phyloP scores from a whole-genome alignment of 192 early-diverging fungal genomes.

The Funneliformis mosseae region DNA sequence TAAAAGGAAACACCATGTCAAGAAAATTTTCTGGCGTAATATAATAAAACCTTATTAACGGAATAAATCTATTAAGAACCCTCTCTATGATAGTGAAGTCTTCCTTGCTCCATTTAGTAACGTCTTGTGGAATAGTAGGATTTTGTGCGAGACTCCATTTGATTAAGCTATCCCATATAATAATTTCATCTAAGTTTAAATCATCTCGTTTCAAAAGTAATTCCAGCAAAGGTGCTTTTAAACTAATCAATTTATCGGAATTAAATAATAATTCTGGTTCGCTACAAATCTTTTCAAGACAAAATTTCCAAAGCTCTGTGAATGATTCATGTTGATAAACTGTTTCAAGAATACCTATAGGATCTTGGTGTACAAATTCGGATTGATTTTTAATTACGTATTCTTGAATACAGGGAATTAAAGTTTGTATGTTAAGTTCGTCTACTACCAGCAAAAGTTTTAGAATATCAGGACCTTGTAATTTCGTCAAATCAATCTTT shows the following conservation, averaged over 20 bases:
- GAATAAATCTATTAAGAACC: too few relatives aligned
- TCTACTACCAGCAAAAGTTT: too few relatives aligned
- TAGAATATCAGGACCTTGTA: too few relatives aligned
- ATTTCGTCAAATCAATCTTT: too few relatives aligned
- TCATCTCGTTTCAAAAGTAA: neutral
- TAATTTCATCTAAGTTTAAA: neutral
- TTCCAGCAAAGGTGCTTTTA: neutral
- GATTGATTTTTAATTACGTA: too few relatives aligned
- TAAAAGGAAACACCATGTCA: neutral
- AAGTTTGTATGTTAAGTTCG: too few relatives aligned
- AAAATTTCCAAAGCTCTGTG: neutral
- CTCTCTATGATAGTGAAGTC: neutral
- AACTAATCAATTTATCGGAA: neutral
- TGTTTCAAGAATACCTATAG: neutral
- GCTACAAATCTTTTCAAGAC: neutral
- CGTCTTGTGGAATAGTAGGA: neutral
- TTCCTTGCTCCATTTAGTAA: neutral
- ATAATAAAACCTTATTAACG: too few relatives aligned
- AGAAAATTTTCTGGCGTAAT: neutral
- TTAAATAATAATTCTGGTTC: neutral
- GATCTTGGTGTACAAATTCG: too few relatives aligned
- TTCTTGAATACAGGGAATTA: too few relatives aligned
- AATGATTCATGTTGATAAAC: neutral
- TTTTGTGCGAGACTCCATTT: constrained; percentile 7
- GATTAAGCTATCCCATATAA: neutral